Base-by-base conservation (phyloP, 768 basidiomycete species). In the Lyophyllum atratum region DNA sequence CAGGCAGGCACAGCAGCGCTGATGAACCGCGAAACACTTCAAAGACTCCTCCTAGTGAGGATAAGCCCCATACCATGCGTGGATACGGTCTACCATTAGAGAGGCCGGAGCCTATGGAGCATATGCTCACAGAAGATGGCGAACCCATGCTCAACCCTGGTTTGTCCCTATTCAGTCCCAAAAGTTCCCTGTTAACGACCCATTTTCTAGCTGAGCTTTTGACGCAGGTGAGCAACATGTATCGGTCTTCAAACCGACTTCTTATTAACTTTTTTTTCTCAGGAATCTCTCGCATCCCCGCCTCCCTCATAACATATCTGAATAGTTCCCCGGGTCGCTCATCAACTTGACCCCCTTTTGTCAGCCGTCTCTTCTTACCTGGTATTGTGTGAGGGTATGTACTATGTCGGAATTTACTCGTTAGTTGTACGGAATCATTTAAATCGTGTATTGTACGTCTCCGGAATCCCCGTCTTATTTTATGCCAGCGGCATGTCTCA, bases 221-320 rank as follows among this genome's bases (percentile, higher is more conserved):
- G 68, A 86, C 85, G 25, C 85, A 86, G 81, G 85, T 82, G 54
- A 66, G 69, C 71, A 40, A 39, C 3, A 1, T 52, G 49, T 17
- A 12, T 14, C 28, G 15, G 19, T 48, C 39, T 12, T 28, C 52
- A 46, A 31, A 53, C 50, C 25, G n/a, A 50, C 45, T 54, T 56
- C 52, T 47, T 63, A 49, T 65, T 56, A 24, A 52, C 55, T 59
- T 51, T 22, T 26, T 15, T 54, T 49, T 47, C n/a, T n/a, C 66
- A 85, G 84, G 84, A 86, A 71, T 85, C 85, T n/a, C 74, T 86
- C 33, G 84, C 85, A 52, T 85, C 85, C n/a, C 84, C 85, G n/a
- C 82, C 84, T n/a, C 81, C 84, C 25, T 79, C 76, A 66, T 80
- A 68, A 79, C 47, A 55, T 31, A 25, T 33, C 29, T 26, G 25